Evolutionary conservation across 768 basidiomycete genomes (phyloP), one percentile per base, ranked within the genome.

Genomic region (Exidia glandulosa): DNA sequence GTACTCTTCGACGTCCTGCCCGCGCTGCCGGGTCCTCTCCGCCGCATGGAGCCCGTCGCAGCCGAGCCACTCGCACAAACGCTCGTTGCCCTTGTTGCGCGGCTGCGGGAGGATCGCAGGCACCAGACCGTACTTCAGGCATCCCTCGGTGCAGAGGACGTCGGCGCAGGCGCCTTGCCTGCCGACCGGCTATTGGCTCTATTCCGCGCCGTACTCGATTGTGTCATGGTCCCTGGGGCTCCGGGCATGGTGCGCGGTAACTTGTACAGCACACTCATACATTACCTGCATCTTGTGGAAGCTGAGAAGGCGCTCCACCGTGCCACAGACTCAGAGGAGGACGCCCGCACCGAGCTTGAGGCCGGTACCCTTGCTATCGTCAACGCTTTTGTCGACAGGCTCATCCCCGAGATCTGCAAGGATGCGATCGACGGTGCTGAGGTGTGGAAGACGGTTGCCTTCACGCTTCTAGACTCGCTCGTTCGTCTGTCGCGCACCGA

Each of bases 401-500:
- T 97, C 23, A 77, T 93, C 0, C 73, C 82, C 0, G 78, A 83
- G 36, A 76, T 95, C 37, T 83, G 90, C 25, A 79, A 91, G n/a
- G 95, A 98, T 67, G 94, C 93, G 1, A 88, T 91, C 58, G 94
- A 96, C 63, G 94, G 94, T 6, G 85, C 90, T 19, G 94, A 97
- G 71, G 90, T 97, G 2, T 98, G 95, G 95, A 91, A 91, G 73
- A 94, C 94, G 2, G 84, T 97, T 16, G 90, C 94, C 9, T 97
- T 94, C 69, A 88, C 94, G 77, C 76, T 93, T 2, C 76, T 97
- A 47, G 91, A 94, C 65, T 85, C 88, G 0, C 77, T 94, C 7
- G 79, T 88, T 19, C 81, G 87, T 48, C 74, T 94, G 0, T 88
- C 84, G 37, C 81, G 81, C 30, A 71, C 75, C 55, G 87, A 92